phyloP scores from a whole-genome alignment of 2,329 filamentous ascomycete genomes.

The Elsinoe fawcettii region DNA sequence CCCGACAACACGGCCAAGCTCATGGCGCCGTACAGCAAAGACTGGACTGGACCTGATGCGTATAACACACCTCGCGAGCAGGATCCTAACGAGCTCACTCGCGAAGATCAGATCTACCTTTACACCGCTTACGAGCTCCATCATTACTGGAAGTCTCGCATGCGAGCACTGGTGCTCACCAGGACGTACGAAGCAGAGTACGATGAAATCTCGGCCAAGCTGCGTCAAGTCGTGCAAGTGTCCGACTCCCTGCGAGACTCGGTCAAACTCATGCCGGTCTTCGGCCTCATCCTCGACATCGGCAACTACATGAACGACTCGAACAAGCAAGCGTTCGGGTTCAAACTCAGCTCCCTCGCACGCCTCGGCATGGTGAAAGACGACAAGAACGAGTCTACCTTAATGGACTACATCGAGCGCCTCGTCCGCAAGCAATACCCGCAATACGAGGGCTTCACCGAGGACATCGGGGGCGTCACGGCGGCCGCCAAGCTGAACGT shows the following conservation, averaged over 20 bases:
- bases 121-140: slow-evolving; percentile 90
- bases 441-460: slow-evolving; percentile 82
- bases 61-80: slow-evolving; percentile 69
- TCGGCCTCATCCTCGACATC: slow-evolving; percentile 92
- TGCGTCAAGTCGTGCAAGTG: slow-evolving; percentile 76
- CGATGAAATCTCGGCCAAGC: slow-evolving; percentile 78
- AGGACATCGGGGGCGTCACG: slow-evolving; percentile 75
- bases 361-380: slow-evolving; percentile 97
- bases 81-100: slow-evolving; percentile 79
- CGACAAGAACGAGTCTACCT: slow-evolving; percentile 94
- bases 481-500: slow-evolving; percentile 85
- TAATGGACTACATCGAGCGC: slow-evolving; percentile 91
- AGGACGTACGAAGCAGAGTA: slow-evolving; percentile 81
- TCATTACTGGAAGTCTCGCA: slow-evolving; percentile 97
- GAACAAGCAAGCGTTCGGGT: slow-evolving; percentile 95
- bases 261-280: slow-evolving; percentile 87
- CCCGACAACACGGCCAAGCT: slow-evolving; percentile 84
- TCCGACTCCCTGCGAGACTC: slow-evolving; percentile 87
- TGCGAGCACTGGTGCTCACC: slow-evolving; percentile 81
- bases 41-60: slow-evolving; percentile 87
- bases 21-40: slow-evolving; percentile 91
- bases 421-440: slow-evolving; percentile 95
- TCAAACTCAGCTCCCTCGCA: slow-evolving; percentile 92
- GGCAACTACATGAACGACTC: slow-evolving; percentile 99
- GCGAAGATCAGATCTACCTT: slow-evolving; percentile 92